A percentile compares a stretch with the other conserved stretches of the same genome.
Conservation (phyloP, 306 rosid genomes). For the Ceratonia siliqua region DNA sequence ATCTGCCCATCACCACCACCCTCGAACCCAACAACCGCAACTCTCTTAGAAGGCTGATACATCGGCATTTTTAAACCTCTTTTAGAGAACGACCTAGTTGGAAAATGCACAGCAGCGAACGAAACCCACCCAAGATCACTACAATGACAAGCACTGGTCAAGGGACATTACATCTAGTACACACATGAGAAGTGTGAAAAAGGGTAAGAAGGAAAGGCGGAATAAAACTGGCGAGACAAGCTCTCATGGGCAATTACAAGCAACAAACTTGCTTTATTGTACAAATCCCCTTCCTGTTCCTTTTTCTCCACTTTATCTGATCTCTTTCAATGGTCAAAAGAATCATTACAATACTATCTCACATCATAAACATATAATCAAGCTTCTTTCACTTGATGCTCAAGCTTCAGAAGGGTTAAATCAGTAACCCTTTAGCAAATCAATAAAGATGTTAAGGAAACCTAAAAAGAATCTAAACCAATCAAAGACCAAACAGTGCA, state of each 20-base stretch:
- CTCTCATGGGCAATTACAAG: conserved; percentile 34
- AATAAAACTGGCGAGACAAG: conserved; percentile 15
- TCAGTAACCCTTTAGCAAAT: conserved; percentile 37
- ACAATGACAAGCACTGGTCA: conserved; percentile 44
- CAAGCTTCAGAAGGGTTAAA: conserved; percentile 49
- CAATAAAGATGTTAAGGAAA: conserved; percentile 36
- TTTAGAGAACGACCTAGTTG: not conserved
- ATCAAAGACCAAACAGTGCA: conserved; percentile 43
- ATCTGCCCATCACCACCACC: conserved; percentile 72
- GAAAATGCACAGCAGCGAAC: conserved; percentile 10
- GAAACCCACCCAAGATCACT: conserved; percentile 29
- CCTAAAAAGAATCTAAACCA: conserved; percentile 38
- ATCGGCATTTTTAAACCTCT: conserved; percentile 59
- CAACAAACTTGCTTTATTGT: conserved; percentile 38
- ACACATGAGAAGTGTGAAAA: conserved; percentile 31
- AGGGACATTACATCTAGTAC: conserved; percentile 44
- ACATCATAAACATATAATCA: conserved; percentile 56
- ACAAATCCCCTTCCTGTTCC: conserved; percentile 23
- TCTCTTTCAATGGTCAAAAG: conserved; percentile 65
- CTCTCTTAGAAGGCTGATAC: conserved; percentile 62
- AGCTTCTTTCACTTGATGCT: conserved; percentile 49
- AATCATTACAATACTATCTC: conserved; percentile 52
- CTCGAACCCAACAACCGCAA: conserved; percentile 54
- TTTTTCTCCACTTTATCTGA: conserved; percentile 43
- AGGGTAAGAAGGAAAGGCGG: not conserved